Percentiles rank a stretch among this genome's conserved stretches.
Evolutionary conservation across 2,329 filamentous ascomycete species (phyloP).

Genomic region (Chaetothyriales sp.): DNA sequence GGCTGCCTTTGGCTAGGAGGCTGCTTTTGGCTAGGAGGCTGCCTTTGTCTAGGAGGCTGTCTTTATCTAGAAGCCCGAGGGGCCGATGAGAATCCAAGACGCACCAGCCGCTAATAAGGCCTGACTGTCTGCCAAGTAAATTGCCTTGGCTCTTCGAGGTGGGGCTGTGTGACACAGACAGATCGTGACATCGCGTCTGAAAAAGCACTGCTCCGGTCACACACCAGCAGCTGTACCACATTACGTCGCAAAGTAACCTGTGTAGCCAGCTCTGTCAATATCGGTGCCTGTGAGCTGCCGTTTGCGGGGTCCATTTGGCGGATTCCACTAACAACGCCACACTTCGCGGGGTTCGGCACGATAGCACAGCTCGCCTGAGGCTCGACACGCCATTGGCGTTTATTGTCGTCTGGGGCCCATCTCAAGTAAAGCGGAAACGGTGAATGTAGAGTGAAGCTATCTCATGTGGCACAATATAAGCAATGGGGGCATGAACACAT

Average conservation of each 20-base stretch:
- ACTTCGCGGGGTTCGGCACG: neutral
- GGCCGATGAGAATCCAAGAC: too few species aligned
- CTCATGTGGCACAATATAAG: neutral
- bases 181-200: neutral
- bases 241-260: neutral
- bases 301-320: neutral
- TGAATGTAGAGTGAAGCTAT: neutral
- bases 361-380: neutral
- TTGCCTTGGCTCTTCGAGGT: neutral
- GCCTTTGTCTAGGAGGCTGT: too few species aligned
- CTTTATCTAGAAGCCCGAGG: too few species aligned
- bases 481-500: neutral
- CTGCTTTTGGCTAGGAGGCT: too few species aligned
- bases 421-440: neutral
- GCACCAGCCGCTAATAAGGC: neutral
- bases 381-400: neutral
- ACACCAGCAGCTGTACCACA: neutral
- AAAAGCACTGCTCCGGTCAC: neutral
- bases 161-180: neutral
- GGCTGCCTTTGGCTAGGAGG: too few species aligned
- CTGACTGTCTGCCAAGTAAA: neutral
- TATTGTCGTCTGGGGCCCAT: neutral
- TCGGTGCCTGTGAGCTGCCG: neutral
- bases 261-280: neutral
- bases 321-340: neutral